Base-by-base conservation (phyloP, 2,329 filamentous ascomycete species). In the Chalara sp. region DNA sequence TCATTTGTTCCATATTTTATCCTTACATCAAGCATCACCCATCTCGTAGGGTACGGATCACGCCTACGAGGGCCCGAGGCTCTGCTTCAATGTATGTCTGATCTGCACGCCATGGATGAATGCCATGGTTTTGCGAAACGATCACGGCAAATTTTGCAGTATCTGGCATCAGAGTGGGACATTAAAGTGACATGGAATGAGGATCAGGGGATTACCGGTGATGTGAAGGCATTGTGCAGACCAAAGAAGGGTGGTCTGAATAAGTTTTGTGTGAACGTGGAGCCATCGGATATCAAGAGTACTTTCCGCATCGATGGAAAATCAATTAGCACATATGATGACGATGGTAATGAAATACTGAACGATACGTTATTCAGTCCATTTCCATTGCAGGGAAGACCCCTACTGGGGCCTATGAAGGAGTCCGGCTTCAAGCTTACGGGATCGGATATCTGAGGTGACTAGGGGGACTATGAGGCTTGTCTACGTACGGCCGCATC, bases 81-180 rank as follows among this genome's bases (percentile, higher is more conserved):
- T 72, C 1, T 84, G 33, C 70, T 66, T 7, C 76, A 78, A 49
- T 78, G 79, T 10, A 79, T 84, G 33, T 65, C 73, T 2, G 77
- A 82, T 54, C 67, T 84, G 12, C 74, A 74, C 1, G 78, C 82
- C 57, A 84, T 84, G 81, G 74, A 76, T 0, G 75, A 75, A 0
- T 61, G 61, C 43, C 64, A 66, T 45, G 55, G 53, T 6, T 64
- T 65, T 35, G 60, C 64, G 1, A 46, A 7, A 5, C 60, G 56
- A 5, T 61, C 61, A 11, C 51, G 62, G 4, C 46, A 62, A 54
- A 83, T 84, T 13, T 65, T 84, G 4, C 72, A 74, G 1, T 81
- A 76, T 54, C 67, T 84, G 1, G 76, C 78, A 6, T 72, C 71
- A 54, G 79, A 80, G 55, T 84, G 80, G 80, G 70, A 78, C 33